Evolutionary conservation across 495 filamentous ascomycete genomes (phyloP), one percentile per base, ranked within the genome.

Genomic region (Letharia lupina): DNA sequence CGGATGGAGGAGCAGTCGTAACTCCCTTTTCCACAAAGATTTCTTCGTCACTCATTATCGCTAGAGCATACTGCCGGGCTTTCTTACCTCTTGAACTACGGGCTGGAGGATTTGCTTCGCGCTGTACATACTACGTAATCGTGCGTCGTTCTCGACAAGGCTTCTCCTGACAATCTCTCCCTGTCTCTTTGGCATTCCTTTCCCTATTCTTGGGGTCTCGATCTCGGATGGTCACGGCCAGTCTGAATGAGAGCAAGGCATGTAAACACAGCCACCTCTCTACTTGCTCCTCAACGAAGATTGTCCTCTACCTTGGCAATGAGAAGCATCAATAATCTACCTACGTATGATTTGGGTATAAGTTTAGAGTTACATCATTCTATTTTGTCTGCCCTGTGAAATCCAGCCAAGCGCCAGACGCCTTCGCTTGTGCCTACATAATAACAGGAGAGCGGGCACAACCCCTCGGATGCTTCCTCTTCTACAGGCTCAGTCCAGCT

Each of bases 401-500:
- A 31, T 47, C 18, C 42, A 33, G 20, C 41, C 16, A 37, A 37
- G 11, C 52, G 16, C 18, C 16, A 45, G 2, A 39, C 52, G 40
- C 37, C 63, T 65, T 59, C 63, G 63, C 63, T 54, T 45, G 41
- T 60, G 41, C 41, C 37, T 1, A 31, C 13, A 6, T 59, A 11
- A 65, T 37, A n/a, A 47, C 18, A 45, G 5, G 9, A 59, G 41
- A 23, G 0, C n/a, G 28, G 33, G 9, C 6, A 47, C 52, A 45
- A 16, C 18, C 31, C 40, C 12, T 59, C 31, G 28, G 52, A 20
- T 35, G 35, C 57, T 45, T 35, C 54, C 35, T 9, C 20, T 9
- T 20, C 50, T 16, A 20, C 39, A 57, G 33, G 41, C 15, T 68
- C 48, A 68, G 44, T 65, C 67, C 57, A 61, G 45, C 28, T 81